Percentiles rank a stretch among this genome's conserved stretches.
These are phyloP conservation scores for Diutina catenulata DNA, from an alignment of 1,139 yeast genomes.

Conservation along the genomic window DNA sequence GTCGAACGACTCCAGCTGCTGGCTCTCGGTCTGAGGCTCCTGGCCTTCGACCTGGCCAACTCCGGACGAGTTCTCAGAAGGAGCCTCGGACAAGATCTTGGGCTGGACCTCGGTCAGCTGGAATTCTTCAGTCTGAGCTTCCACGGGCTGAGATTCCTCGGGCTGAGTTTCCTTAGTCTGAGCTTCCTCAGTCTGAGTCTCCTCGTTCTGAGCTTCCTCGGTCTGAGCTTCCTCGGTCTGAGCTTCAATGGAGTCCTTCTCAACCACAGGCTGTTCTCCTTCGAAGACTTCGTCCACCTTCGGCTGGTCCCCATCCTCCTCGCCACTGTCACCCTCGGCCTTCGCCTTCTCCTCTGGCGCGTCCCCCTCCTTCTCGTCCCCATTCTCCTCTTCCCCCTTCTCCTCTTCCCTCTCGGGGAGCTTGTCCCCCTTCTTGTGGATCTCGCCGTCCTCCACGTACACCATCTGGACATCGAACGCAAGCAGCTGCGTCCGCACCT, in stretches of 20 bases:
- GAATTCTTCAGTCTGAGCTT: too few relatives aligned
- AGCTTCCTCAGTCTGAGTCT: too few relatives aligned
- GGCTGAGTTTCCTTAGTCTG: too few relatives aligned
- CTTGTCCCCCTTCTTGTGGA: conserved; percentile 56
- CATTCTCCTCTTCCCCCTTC: conserved; percentile 70
- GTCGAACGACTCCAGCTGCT: too few relatives aligned
- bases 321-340: neutral
- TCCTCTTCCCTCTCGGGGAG: conserved; percentile 60
- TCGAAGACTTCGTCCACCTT: neutral
- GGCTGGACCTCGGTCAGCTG: too few relatives aligned
- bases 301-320: neutral
- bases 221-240: neutral
- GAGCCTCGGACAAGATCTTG: too few relatives aligned
- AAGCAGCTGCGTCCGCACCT: conserved; percentile 25
- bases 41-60: too few relatives aligned
- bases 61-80: too few relatives aligned
- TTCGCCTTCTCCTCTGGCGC: neutral
- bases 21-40: too few relatives aligned
- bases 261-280: neutral
- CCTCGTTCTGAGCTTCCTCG: too few relatives aligned
- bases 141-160: too few relatives aligned
- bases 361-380: conserved; percentile 29
- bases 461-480: conserved; percentile 40
- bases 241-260: neutral
- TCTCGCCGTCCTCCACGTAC: conserved; percentile 25